A percentile compares a stretch with the other conserved stretches of the same genome.
Evolutionary conservation across 371 early-diverging fungal species (phyloP).

Genomic region (Mucor piriformis): DNA sequence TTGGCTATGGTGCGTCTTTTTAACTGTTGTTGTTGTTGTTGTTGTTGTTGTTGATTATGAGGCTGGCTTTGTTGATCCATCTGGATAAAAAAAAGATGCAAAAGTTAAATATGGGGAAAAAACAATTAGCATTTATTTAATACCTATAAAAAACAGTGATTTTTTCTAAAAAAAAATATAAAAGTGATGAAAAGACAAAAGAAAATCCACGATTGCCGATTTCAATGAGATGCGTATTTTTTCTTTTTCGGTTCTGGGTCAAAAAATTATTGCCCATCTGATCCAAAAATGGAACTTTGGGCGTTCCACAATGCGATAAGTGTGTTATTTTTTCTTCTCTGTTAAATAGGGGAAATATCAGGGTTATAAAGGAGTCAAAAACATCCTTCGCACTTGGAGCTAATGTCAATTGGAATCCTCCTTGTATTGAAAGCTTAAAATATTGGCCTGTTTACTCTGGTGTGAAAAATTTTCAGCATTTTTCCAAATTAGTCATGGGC

Average conservation of each 20-base stretch:
- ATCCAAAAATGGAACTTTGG: conserved; percentile 11
- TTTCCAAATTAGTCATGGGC: conserved; percentile 7
- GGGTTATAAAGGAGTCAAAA: background rate
- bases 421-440: background rate
- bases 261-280: background rate
- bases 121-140: background rate
- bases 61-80: conserved; percentile 14
- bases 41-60: no score
- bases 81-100: conserved; percentile 5
- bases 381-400: background rate
- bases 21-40: background rate
- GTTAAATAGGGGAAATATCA: background rate
- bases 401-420: background rate
- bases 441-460: background rate
- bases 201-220: conserved; percentile 17
- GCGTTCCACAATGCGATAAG: conserved; percentile 21
- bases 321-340: background rate
- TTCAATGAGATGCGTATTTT: conserved; percentile 18
- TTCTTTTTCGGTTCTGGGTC: conserved; percentile 1
- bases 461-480: conserved; percentile 9
- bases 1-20: background rate
- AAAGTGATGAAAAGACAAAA: conserved; percentile 11
- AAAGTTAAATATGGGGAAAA: background rate
- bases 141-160: background rate
- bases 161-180: conserved; percentile 11